These are phyloP conservation scores for Talaromyces sp. DNA, from an alignment of 2,329 filamentous ascomycete genomes.

Conservation along the genomic window DNA sequence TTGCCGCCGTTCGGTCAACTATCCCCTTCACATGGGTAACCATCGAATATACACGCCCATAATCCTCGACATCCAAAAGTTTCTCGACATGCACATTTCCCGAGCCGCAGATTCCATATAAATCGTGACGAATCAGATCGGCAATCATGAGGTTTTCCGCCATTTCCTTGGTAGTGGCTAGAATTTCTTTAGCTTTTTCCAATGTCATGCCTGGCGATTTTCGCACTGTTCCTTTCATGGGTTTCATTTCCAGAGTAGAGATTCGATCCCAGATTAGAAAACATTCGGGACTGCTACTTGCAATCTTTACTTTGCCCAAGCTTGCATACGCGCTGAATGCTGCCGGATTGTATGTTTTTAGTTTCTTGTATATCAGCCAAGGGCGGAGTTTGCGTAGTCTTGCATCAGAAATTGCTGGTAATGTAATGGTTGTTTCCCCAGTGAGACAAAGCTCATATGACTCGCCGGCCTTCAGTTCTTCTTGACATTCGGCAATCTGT, in stretches of 20 bases:
- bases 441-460: constrained; percentile 87
- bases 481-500: constrained; percentile 67
- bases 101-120: constrained; percentile 77
- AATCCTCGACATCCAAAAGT: constrained; percentile 83
- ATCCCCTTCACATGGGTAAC: constrained; percentile 79
- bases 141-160: constrained; percentile 99
- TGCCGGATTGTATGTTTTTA: constrained; percentile 71
- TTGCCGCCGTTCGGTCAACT: constrained; percentile 26
- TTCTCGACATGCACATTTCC: constrained; percentile 71
- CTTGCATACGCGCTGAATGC: constrained; percentile 81
- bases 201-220: constrained; percentile 67
- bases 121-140: constrained; percentile 89
- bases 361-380: constrained; percentile 69
- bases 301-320: constrained; percentile 65
- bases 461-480: constrained; percentile 69
- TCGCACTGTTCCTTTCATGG: constrained; percentile 95
- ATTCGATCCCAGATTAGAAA: constrained; percentile 68
- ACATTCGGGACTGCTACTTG: constrained; percentile 83
- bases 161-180: constrained; percentile 81
- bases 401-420: constrained; percentile 26
- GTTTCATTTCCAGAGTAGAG: constrained; percentile 62
- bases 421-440: constrained; percentile 64
- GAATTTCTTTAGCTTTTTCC: constrained; percentile 67
- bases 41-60: constrained; percentile 87
- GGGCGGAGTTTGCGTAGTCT: constrained; percentile 39